Base-by-base conservation (phyloP, 2,329 filamentous ascomycete genomes). In the Nigrospora oryzae region DNA sequence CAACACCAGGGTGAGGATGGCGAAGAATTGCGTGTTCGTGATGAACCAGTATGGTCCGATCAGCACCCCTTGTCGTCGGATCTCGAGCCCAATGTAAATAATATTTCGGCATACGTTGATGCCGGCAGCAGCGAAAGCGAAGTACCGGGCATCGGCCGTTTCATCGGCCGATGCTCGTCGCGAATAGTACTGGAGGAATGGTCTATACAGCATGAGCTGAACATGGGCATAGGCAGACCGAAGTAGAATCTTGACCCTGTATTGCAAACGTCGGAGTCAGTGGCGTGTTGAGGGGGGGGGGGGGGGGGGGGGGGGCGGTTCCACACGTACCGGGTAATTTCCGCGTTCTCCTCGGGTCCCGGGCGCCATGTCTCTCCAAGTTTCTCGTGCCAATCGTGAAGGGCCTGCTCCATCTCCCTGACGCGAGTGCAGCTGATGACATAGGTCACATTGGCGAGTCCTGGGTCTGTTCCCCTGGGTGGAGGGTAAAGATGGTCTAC, bases 21-120 rank as follows among this genome's bases (percentile, higher is more conserved):
- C 81, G 57, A 88, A 89, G 64, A 87, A 89, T 6, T 84, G 83
- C 1, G 84, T 87, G 58, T 87, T 89, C 60, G 89, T 79, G 56
- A 85, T 83, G 57, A 89, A 89, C 86, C 86, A 90, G 61, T 87
- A 88, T 0, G 85, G 83, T 2, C 86, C 86, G 49, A 83, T 81
- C 16, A 89, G 67, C 8, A 86, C 68, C 7, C 80, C 75, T 53
- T 82, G 76, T 57, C 80, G 81, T 51, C 83, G 81, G 66, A 89
- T 89, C 55, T 88, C 82, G n/a, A 80, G 72, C 5, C 82, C 83
- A 46, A 89, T 87, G 56, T 89, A 84, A 32, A 90, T 77, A 49
- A 89, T 85, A 56, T 89, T 84, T 3, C 71, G 68, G 14, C 74
- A 75, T 4, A 88, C 69, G 46, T 72, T 79, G 41, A 79, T 71